Percentiles rank a stretch among this genome's conserved stretches.
Evolutionary conservation across 2,329 filamentous ascomycete genomes (phyloP).

Genomic region (Fusarium guadeloupense): DNA sequence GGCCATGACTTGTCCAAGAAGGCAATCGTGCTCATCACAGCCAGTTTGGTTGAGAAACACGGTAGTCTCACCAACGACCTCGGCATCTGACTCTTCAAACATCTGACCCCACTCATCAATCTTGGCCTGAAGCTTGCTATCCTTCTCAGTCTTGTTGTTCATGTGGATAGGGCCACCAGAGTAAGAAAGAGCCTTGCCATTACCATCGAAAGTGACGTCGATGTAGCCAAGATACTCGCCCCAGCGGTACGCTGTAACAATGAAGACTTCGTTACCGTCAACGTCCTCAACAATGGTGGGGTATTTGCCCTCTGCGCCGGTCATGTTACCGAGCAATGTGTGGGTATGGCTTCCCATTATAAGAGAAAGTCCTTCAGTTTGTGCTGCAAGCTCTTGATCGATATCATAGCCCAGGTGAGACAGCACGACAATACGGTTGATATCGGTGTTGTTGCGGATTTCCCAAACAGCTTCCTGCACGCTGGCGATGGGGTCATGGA

Average conservation of each 20-base stretch:
- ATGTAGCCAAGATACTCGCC: slow-evolving; percentile 74
- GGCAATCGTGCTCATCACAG: slow-evolving; percentile 67
- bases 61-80: slow-evolving; percentile 63
- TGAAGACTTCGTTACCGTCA: slow-evolving; percentile 71
- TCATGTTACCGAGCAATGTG: slow-evolving; percentile 67
- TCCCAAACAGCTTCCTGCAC: slow-evolving; percentile 70
- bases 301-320: slow-evolving; percentile 66
- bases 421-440: slow-evolving; percentile 70
- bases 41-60: slow-evolving; percentile 66
- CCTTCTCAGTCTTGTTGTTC: slow-evolving; percentile 67
- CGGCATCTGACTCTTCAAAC: slow-evolving; percentile 67
- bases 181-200: slow-evolving; percentile 69
- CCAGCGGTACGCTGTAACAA: slow-evolving; percentile 74
- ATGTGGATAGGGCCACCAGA: slow-evolving; percentile 70
- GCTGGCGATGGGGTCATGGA: slow-evolving; percentile 64
- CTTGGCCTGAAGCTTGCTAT: slow-evolving; percentile 64
- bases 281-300: slow-evolving; percentile 69
- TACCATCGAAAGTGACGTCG: slow-evolving; percentile 67
- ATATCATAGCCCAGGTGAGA: slow-evolving; percentile 73
- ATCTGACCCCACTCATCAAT: slow-evolving; percentile 66
- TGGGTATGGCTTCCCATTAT: slow-evolving; percentile 71
- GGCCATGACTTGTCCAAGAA: slow-evolving; percentile 62
- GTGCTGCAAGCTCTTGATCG: slow-evolving; percentile 66
- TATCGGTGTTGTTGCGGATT: slow-evolving; percentile 67
- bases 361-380: slow-evolving; percentile 68